Evolutionary conservation across 805 yeast species (phyloP).

Genomic region (Kluyveromyces siamensis): DNA sequence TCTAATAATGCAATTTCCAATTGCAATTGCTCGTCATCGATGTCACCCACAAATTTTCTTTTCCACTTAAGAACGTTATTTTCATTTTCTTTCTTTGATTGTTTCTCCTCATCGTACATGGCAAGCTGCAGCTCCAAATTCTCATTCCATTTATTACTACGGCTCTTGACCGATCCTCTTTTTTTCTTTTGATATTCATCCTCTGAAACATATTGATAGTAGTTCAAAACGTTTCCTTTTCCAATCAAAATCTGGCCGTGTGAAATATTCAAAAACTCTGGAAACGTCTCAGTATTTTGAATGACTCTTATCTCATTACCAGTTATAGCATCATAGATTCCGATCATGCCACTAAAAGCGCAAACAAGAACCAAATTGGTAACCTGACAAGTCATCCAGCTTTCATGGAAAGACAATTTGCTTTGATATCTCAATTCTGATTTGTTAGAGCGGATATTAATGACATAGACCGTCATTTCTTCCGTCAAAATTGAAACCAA

Average conservation of each 20-base stretch:
- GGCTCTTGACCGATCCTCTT: conserved; percentile 4
- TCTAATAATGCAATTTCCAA: conserved; percentile 28
- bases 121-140: conserved; percentile 18
- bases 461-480: conserved; percentile 14
- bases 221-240: conserved; percentile 23
- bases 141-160: conserved; percentile 25
- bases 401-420: conserved; percentile 19
- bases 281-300: conserved; percentile 23
- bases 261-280: conserved; percentile 24
- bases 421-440: conserved; percentile 9
- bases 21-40: conserved; percentile 27
- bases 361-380: conserved; percentile 23
- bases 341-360: conserved; percentile 21
- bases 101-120: conserved; percentile 23
- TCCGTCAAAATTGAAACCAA: conserved; percentile 19
- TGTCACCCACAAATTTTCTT: conserved; percentile 23
- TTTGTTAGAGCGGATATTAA: conserved; percentile 21
- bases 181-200: conserved; percentile 7
- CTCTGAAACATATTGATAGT: conserved; percentile 19
- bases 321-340: conserved; percentile 22
- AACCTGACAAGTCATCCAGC: conserved; percentile 20
- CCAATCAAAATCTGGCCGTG: conserved; percentile 25
- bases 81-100: conserved; percentile 7
- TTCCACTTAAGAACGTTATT: conserved; percentile 13
- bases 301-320: conserved; percentile 25